Conservation (phyloP, 768 basidiomycete genomes). For the Collybia nuda region DNA sequence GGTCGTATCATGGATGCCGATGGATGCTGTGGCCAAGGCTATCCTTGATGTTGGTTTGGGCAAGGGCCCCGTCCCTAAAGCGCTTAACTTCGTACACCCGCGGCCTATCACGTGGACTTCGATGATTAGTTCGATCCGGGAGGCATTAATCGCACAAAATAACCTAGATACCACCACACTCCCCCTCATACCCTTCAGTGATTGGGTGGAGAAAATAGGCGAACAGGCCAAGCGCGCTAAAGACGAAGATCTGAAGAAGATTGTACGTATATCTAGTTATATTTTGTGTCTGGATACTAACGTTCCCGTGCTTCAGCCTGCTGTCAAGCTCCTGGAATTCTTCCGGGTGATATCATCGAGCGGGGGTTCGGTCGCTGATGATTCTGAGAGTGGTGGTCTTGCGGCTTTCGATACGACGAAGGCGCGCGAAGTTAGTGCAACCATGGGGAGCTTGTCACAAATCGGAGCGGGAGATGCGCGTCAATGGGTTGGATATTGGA, state of each 20-base stretch:
- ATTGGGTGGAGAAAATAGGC: slow-evolving; percentile 20
- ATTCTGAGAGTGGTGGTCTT: slow-evolving; percentile 20
- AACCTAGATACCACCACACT: neutral
- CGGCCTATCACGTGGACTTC: slow-evolving; percentile 24
- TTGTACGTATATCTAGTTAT: slow-evolving; percentile 9
- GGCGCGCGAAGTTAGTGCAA: slow-evolving; percentile 27
- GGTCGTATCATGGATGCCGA: slow-evolving; percentile 28
- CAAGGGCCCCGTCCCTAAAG: slow-evolving; percentile 13
- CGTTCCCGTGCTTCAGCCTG: slow-evolving; percentile 2
- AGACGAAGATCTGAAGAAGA: slow-evolving; percentile 4
- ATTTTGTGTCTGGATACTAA: neutral
- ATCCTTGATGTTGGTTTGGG: slow-evolving; percentile 27
- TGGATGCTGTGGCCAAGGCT: slow-evolving; percentile 20
- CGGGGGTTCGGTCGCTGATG: neutral
- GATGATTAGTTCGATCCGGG: slow-evolving; percentile 5
- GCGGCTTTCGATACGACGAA: slow-evolving; percentile 25
- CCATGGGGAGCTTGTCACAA: slow-evolving; percentile 21
- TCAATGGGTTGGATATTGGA: slow-evolving; percentile 15
- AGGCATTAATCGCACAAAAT: neutral
- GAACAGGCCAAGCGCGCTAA: neutral
- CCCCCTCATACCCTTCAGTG: slow-evolving; percentile 14
- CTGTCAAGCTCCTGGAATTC: slow-evolving; percentile 14
- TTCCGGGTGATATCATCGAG: slow-evolving; percentile 6
- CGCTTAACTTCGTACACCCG: slow-evolving; percentile 31
- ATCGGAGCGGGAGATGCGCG: slow-evolving; percentile 7